Evolutionary conservation across 2,329 filamentous ascomycete genomes (phyloP).

Genomic region (Claviceps maximensis): DNA sequence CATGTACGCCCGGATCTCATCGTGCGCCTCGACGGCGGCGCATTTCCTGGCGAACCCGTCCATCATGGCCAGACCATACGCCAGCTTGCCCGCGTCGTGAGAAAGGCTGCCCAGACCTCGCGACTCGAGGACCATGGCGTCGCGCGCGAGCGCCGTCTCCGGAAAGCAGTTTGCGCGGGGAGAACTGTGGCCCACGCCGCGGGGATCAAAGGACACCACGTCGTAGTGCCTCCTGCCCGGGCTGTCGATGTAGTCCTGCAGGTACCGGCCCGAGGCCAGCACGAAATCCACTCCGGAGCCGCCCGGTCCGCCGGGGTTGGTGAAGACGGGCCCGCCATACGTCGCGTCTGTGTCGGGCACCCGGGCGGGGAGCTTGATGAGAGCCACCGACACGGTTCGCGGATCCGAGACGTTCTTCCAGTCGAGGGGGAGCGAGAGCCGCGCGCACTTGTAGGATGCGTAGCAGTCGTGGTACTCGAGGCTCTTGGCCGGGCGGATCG

Average conservation of each 20-base stretch:
- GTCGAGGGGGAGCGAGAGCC: constrained; percentile 29
- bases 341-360: constrained; percentile 23
- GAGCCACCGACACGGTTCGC: constrained; percentile 24
- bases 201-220: constrained; percentile 31
- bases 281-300: constrained; percentile 23
- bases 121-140: constrained; percentile 17
- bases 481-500: constrained; percentile 20
- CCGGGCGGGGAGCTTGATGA: constrained; percentile 26
- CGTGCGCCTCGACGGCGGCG: constrained; percentile 8
- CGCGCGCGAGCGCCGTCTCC: constrained; percentile 16
- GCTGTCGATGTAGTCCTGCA: constrained; percentile 17
- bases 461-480: constrained; percentile 29
- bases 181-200: constrained; percentile 25
- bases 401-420: constrained; percentile 21
- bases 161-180: constrained; percentile 27
- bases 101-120: constrained; percentile 18
- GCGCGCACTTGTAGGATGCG: constrained; percentile 24
- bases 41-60: constrained; percentile 19
- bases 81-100: constrained; percentile 9
- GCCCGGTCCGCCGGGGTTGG: constrained; percentile 33
- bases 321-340: constrained; percentile 29
- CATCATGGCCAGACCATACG: constrained; percentile 14
- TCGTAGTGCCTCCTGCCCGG: constrained; percentile 23
- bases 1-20: constrained; percentile 20
- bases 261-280: constrained; percentile 11